Evolutionary conservation across 768 basidiomycete species (phyloP), one percentile per base, ranked within the genome.

Genomic region (Amanita rimosa): DNA sequence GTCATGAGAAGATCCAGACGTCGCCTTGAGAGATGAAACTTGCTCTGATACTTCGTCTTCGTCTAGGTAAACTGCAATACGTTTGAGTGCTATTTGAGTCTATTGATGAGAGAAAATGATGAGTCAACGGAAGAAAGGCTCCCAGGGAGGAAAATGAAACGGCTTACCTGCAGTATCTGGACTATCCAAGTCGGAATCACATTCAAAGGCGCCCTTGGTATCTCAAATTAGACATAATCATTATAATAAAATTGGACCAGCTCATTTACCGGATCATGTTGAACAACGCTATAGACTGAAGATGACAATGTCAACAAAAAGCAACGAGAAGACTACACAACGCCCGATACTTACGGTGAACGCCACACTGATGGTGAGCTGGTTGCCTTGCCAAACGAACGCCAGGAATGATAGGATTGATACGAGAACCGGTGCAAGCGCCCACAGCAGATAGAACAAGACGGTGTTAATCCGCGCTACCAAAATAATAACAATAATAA

Each of bases 141-240:
- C n/a, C n/a, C n/a, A 41, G 48, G 17, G 19, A 41, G 34, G 17
- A 5, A 34, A 35, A 33, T 17, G 6, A 36, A 3, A 2, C 17
- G 7, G 16, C n/a, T 19, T 54, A 73, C 73, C 60, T 86, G 83
- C 2, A 92, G 70, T 19, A 92, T 68, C 42, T 86, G 79, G 6
- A 93, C 83, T 40, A 86, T 77, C 73, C 79, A 91, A 6, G 77
- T 68, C 0, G 91, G 91, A 42, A 95, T 81, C 24, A 86, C 74
- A 55, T 87, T 87, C 40, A 93, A 66, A 0, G 91, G 90, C 16
- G 70, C 60, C 27, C 83, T n/a, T 80, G 46, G 38, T 4, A 39
- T 31, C 37, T 37, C 21, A 44, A 2, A n/a, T 46, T 8, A 46
- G 24, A 16, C 10, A 43, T 39, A 34, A 17, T n/a, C 21, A 24